Evolutionary conservation across 495 filamentous ascomycete species (phyloP).

Genomic region (Penicillium arizonense): DNA sequence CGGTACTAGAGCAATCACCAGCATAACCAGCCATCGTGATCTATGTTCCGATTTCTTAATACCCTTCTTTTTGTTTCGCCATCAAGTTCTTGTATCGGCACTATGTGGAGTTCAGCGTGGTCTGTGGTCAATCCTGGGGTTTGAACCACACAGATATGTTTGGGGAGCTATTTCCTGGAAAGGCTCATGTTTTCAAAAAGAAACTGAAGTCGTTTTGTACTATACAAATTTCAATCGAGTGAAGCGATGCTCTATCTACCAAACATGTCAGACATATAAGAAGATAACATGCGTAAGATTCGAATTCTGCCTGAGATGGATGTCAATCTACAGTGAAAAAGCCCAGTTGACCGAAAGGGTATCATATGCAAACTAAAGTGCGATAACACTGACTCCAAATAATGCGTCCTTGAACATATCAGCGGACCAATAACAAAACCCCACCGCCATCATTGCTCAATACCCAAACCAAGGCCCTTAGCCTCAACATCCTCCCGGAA

Average conservation of each 20-base stretch:
- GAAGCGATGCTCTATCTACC: neutral
- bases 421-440: neutral
- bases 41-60: slow-evolving; percentile 19
- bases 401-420: slow-evolving; percentile 1
- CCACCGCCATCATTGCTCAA: slow-evolving; percentile 28
- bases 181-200: neutral
- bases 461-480: slow-evolving; percentile 61
- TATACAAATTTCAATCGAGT: slow-evolving; percentile 6
- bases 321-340: neutral
- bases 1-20: slow-evolving; percentile 51
- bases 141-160: slow-evolving; percentile 1
- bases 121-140: slow-evolving; percentile 6
- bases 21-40: neutral
- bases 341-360: slow-evolving; percentile 15
- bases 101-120: slow-evolving; percentile 33
- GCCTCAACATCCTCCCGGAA: slow-evolving; percentile 87
- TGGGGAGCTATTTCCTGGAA: neutral
- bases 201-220: neutral
- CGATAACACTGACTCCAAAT: slow-evolving; percentile 13
- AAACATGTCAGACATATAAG: too few relatives aligned
- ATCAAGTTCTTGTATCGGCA: slow-evolving; percentile 18
- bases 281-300: too few relatives aligned
- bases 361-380: slow-evolving; percentile 24
- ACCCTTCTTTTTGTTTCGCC: slow-evolving; percentile 17
- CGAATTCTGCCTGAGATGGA: too few relatives aligned